Conservation (phyloP, 352 stramenopile genomes). For the Globisporangium nunn region DNA sequence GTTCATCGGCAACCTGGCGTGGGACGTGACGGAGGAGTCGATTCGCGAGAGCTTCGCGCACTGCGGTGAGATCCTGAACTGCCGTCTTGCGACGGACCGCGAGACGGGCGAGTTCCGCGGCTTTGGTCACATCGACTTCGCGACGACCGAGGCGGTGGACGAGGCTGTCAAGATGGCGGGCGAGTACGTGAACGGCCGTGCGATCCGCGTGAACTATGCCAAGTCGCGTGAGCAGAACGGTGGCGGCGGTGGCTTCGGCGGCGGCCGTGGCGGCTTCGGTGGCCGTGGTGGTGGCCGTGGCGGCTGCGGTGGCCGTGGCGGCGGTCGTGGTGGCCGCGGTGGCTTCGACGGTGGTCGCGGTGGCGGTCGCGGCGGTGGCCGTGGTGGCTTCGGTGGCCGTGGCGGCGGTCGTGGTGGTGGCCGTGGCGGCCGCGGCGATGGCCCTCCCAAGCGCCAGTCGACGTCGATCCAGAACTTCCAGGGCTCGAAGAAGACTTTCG, state of each 20-base stretch:
- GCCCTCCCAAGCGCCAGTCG: slow-evolving; percentile 78
- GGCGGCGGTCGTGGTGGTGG: slow-evolving; percentile 37
- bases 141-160: slow-evolving; percentile 90
- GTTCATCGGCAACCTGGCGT: slow-evolving; percentile 97
- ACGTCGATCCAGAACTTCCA: slow-evolving; percentile 91
- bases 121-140: slow-evolving; percentile 98
- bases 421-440: slow-evolving; percentile 52
- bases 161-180: slow-evolving; percentile 89
- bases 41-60: slow-evolving; percentile 90
- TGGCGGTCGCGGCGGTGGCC: slow-evolving; percentile 19
- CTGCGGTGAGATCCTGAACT: slow-evolving; percentile 92
- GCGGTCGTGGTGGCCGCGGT: slow-evolving; percentile 36
- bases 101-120: slow-evolving; percentile 98
- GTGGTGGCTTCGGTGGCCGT: slow-evolving; percentile 23
- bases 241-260: slow-evolving; percentile 15
- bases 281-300: slow-evolving; percentile 29
- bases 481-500: slow-evolving; percentile 96
- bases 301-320: slow-evolving; percentile 49
- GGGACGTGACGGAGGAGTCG: slow-evolving; percentile 94
- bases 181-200: slow-evolving; percentile 87
- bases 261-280: slow-evolving; percentile 41
- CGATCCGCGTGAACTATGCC: slow-evolving; percentile 94
- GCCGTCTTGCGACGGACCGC: slow-evolving; percentile 94
- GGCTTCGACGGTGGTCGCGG: slow-evolving; percentile 31
- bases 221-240: slow-evolving; percentile 51